Evolutionary conservation across 371 early-diverging fungal species (phyloP).

Genomic region (Apophysomyces elegans): DNA sequence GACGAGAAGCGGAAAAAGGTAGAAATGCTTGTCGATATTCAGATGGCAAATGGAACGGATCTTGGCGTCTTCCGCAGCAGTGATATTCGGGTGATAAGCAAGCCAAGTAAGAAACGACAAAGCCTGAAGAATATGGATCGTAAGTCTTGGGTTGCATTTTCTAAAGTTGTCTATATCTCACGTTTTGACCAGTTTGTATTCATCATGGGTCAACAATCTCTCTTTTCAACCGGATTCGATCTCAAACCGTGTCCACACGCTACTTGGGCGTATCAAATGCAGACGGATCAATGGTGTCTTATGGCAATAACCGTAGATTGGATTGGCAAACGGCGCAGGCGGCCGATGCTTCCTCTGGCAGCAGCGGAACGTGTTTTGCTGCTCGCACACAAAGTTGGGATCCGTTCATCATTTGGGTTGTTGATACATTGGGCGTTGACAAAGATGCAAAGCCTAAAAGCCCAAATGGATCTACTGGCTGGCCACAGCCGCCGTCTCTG

Average conservation of each 20-base stretch:
- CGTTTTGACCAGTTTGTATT: slow-evolving; percentile 52
- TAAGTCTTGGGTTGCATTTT: slow-evolving; percentile 10
- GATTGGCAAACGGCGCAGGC: slow-evolving; percentile 8
- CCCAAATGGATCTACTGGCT: slow-evolving; percentile 18
- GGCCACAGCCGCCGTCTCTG: slow-evolving; percentile 65
- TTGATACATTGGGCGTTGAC: slow-evolving; percentile 53
- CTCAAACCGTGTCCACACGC: slow-evolving; percentile 79
- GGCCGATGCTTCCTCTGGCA: slow-evolving; percentile 6
- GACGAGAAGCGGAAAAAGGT: slow-evolving; percentile 78
- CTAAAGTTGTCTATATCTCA: slow-evolving; percentile 4
- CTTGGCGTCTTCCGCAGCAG: slow-evolving; percentile 69
- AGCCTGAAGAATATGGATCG: slow-evolving; percentile 74
- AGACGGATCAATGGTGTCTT: slow-evolving; percentile 44
- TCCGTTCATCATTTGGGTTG: slow-evolving; percentile 81
- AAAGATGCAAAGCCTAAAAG: slow-evolving; percentile 23
- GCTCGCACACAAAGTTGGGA: slow-evolving; percentile 75
- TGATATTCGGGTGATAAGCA: slow-evolving; percentile 78
- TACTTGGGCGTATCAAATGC: slow-evolving; percentile 71
- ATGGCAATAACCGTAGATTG: slow-evolving; percentile 12
- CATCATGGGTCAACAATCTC: slow-evolving; percentile 76
- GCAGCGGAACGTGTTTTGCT: slow-evolving; percentile 54
- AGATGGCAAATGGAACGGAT: slow-evolving; percentile 58
- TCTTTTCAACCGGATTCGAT: slow-evolving; percentile 75
- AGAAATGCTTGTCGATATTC: slow-evolving; percentile 66
- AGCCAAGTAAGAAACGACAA: slow-evolving; percentile 80